These are phyloP conservation scores for Buddleja alternifolia DNA, from an alignment of 257 asterid species.

Conservation along the genomic window DNA sequence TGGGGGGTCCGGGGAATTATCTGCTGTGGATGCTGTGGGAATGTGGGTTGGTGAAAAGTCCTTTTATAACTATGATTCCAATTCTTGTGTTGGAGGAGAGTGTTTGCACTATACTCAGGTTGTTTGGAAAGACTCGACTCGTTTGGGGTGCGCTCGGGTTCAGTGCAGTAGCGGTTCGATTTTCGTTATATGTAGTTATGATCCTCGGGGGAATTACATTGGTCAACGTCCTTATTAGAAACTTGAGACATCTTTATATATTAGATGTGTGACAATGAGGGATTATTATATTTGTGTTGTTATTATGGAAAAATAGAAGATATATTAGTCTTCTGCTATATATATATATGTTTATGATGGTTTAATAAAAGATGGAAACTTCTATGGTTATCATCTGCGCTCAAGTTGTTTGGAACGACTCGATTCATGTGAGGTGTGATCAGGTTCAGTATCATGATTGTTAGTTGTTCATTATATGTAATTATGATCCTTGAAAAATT, in stretches of 20 bases:
- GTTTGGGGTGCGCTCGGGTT: constrained; percentile 51
- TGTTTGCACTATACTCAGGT: constrained; percentile 71
- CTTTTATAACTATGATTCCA: constrained; percentile 30
- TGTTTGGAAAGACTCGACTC: constrained; percentile 47
- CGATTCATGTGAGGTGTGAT: no score
- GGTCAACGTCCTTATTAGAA: constrained; percentile 45
- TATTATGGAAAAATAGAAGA: neutral
- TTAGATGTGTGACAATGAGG: neutral
- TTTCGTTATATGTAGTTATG: constrained; percentile 46
- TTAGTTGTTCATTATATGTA: no score
- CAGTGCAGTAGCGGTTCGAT: constrained; percentile 41
- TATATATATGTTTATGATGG: neutral
- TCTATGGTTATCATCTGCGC: no score
- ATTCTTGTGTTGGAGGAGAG: constrained; percentile 43
- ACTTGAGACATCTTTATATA: neutral
- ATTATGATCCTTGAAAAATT: no score
- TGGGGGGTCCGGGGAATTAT: constrained; percentile 33
- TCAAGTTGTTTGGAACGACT: no score
- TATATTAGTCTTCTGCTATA: neutral
- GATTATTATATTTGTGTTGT: neutral
- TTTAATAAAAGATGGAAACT: neutral
- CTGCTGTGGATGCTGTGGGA: constrained; percentile 33
- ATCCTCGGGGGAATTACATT: constrained; percentile 58
- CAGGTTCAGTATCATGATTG: no score
- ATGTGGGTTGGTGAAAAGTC: constrained; percentile 44